Conservation (phyloP, 345 rosid genomes). For the Mercurialis annua region DNA sequence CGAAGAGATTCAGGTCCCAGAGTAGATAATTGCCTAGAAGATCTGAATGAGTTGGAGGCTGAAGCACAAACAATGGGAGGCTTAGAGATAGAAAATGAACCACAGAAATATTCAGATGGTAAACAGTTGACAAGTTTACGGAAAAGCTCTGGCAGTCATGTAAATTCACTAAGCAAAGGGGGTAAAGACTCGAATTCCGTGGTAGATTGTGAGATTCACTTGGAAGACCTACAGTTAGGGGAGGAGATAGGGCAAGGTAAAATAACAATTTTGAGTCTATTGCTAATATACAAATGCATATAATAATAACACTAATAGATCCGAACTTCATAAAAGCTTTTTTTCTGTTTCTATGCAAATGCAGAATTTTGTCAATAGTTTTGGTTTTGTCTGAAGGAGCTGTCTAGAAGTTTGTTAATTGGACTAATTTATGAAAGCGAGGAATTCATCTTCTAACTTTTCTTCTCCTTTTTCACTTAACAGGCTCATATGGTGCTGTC, state of each 20-base stretch:
- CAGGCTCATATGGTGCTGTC: slow-evolving; percentile 79
- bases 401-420: not conserved
- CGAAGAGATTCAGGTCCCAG: slow-evolving; percentile 26
- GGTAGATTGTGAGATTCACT: slow-evolving; percentile 56
- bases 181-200: slow-evolving; percentile 33
- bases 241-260: slow-evolving; percentile 87
- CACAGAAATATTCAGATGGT: slow-evolving; percentile 28
- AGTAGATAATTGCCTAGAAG: slow-evolving; percentile 25
- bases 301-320: not conserved
- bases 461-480: slow-evolving; percentile 3
- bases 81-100: slow-evolving; percentile 38
- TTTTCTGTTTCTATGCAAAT: not conserved
- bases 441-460: not conserved
- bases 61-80: slow-evolving; percentile 23
- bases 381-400: not conserved
- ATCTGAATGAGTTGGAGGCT: slow-evolving; percentile 35
- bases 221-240: slow-evolving; percentile 70
- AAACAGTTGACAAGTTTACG: slow-evolving; percentile 32
- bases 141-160: slow-evolving; percentile 38
- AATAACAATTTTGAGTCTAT: not conserved
- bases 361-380: not conserved
- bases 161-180: slow-evolving; percentile 46
- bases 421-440: not conserved
- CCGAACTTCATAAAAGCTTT: not conserved
- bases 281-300: not conserved